Conservation (phyloP, 1,284 basidiomycete species). For the Xanthoconium separans region DNA sequence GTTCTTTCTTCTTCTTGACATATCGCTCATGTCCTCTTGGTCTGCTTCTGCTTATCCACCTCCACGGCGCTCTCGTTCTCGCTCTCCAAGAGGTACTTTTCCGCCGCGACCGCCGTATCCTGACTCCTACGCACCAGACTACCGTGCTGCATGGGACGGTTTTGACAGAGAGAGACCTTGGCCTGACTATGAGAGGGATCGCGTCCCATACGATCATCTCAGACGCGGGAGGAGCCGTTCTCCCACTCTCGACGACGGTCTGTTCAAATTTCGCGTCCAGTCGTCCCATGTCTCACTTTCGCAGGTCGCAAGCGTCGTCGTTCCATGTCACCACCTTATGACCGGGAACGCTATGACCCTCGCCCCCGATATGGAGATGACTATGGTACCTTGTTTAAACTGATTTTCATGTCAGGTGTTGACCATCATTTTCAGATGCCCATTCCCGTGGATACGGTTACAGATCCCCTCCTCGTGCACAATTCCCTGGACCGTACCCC, state of each 20-base stretch:
- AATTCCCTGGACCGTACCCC: slow-evolving; percentile 44
- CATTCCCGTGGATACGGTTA: slow-evolving; percentile 65
- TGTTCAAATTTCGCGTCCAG: slow-evolving; percentile 21
- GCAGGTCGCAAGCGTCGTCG: slow-evolving; percentile 77
- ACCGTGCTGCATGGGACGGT: slow-evolving; percentile 62
- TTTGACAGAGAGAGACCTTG: slow-evolving; percentile 71
- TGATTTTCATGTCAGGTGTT: slow-evolving; percentile 4
- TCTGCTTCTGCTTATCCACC: slow-evolving; percentile 66
- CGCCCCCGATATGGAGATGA: slow-evolving; percentile 78
- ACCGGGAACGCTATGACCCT: slow-evolving; percentile 74
- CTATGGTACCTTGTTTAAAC: slow-evolving; percentile 52
- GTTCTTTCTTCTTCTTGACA: slow-evolving; percentile 56
- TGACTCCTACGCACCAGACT: slow-evolving; percentile 56
- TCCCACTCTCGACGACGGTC: slow-evolving; percentile 67
- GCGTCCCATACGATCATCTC: slow-evolving; percentile 54
- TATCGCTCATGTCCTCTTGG: slow-evolving; percentile 64
- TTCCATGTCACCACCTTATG: slow-evolving; percentile 87
- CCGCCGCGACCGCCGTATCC: slow-evolving; percentile 54
- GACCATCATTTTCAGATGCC: slow-evolving; percentile 44
- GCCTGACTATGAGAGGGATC: slow-evolving; percentile 66
- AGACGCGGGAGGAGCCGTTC: slow-evolving; percentile 74
- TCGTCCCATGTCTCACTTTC: slow-evolving; percentile 12
- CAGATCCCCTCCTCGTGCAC: slow-evolving; percentile 57
- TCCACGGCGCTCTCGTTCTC: slow-evolving; percentile 74
- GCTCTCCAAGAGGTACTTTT: slow-evolving; percentile 62